Percentiles rank a stretch among this genome's conserved stretches.
phyloP scores from a whole-genome alignment of 352 stramenopile species.

The Phytophthora cactorum region DNA sequence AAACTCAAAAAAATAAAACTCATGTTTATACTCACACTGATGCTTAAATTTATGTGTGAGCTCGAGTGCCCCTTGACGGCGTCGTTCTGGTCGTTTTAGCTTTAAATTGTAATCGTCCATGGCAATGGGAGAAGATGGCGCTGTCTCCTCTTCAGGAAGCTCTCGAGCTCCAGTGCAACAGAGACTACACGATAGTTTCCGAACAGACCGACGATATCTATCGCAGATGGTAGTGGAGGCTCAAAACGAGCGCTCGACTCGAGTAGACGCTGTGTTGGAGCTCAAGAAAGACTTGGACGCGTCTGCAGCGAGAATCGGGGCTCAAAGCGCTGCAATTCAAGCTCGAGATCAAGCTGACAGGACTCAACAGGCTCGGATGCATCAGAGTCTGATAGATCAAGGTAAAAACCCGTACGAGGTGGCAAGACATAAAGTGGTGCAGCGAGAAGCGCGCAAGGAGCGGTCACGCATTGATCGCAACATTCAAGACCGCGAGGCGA shows the following conservation, averaged over 20 bases:
- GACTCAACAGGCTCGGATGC: slow-evolving; percentile 41
- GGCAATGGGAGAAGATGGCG: slow-evolving; percentile 6
- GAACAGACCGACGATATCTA: slow-evolving; percentile 55
- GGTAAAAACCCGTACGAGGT: slow-evolving; percentile 86
- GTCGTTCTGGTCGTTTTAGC: slow-evolving; percentile 14
- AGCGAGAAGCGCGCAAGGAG: slow-evolving; percentile 41
- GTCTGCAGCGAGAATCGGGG: slow-evolving; percentile 49
- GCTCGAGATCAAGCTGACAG: slow-evolving; percentile 34
- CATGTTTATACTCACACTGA: background rate
- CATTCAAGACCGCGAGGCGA: slow-evolving; percentile 60
- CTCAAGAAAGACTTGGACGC: slow-evolving; percentile 68
- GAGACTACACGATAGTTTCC: slow-evolving; percentile 59
- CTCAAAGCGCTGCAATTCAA: slow-evolving; percentile 47
- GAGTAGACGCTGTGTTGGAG: slow-evolving; percentile 60
- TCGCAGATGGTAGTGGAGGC: slow-evolving; percentile 45
- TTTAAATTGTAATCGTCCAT: slow-evolving; percentile 8
- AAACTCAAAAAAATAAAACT: slow-evolving; percentile 4
- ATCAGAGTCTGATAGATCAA: slow-evolving; percentile 64
- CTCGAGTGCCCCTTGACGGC: slow-evolving; percentile 13
- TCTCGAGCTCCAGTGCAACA: slow-evolving; percentile 41
- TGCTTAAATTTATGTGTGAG: no score
- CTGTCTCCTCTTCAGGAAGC: background rate
- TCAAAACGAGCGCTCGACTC: slow-evolving; percentile 36
- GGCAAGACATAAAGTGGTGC: slow-evolving; percentile 51
- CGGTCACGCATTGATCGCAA: slow-evolving; percentile 47